Base-by-base conservation (phyloP, 192 early-diverging fungal species). In the Entomortierella beljakovae region DNA sequence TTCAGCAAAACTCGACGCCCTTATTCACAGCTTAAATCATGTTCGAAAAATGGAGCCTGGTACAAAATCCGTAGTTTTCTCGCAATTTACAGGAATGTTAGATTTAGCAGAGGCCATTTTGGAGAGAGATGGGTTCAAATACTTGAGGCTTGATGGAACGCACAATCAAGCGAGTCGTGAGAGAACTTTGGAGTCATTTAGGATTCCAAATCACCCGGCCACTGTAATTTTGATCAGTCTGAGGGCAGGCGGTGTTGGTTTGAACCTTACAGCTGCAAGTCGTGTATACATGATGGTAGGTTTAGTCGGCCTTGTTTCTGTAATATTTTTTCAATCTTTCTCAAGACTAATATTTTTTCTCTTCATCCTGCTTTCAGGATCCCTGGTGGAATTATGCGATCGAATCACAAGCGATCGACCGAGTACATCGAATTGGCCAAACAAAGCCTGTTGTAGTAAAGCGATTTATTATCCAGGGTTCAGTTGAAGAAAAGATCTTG, bases 71-170 rank as follows among this genome's bases (percentile, higher is more conserved):
- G 93, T 99, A 5, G 91, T 99, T 0, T 99, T 98, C 72, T 97
- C 96, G 22, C 97, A 99, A 76, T 99, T 94, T 85, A 97, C 95
- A 1, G 81, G 81, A 7, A 92, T 97, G 86, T 85, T 98, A 25
- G 89, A 94, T 60, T 55, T 96, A 6, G 83, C 93, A n/a, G 88
- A 88, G 57, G 71, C 71, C 1, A 83, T 86, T 22, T 76, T 95
- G 20, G 46, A 61, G 31, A 63, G 83, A 35, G 84, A 88, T 15
- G 85, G 84, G 2, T 86, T 95, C 20, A 40, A 64, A 8, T 95
- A 85, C 73, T 82, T 87, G 11, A 82, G 94, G n/a, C 82, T 97
- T 35, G 95, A 98, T 70, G 96, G 96, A n/a, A 86, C 86, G 8
- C 84, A 92, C 81, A 68, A 75, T 18, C 92, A 91, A 20, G 57